Conservation (phyloP, 2,329 filamentous ascomycete genomes). For the Fusarium nelsonii region DNA sequence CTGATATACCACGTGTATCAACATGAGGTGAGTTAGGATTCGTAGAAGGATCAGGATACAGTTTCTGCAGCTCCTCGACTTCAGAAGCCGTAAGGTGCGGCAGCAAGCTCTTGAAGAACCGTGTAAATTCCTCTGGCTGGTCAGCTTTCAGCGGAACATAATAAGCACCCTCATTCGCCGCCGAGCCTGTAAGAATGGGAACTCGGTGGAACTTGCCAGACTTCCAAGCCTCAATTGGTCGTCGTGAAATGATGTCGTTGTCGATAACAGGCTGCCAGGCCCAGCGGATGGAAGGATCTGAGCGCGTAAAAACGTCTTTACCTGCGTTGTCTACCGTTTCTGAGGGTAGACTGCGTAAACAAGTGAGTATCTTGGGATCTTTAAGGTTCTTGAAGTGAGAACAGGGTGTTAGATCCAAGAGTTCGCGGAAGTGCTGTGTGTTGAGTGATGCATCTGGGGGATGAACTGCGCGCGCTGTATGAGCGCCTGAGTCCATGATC, state of each 20-base stretch:
- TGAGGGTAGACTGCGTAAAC: slow-evolving; percentile 43
- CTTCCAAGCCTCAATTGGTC: slow-evolving; percentile 50
- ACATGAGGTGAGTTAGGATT: slow-evolving; percentile 33
- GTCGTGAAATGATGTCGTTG: slow-evolving; percentile 48
- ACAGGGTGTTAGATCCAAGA: slow-evolving; percentile 50
- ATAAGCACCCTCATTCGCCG: slow-evolving; percentile 50
- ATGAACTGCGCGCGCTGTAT: slow-evolving; percentile 50
- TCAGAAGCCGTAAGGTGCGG: slow-evolving; percentile 41
- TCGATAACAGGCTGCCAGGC: slow-evolving; percentile 52
- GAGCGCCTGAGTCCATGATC: slow-evolving; percentile 51
- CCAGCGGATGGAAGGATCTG: slow-evolving; percentile 50
- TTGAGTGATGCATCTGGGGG: slow-evolving; percentile 46
- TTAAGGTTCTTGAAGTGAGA: slow-evolving; percentile 41
- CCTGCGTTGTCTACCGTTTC: slow-evolving; percentile 47
- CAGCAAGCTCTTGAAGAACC: slow-evolving; percentile 48
- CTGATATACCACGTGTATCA: slow-evolving; percentile 30
- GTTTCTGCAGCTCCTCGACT: slow-evolving; percentile 26
- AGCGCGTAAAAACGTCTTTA: slow-evolving; percentile 47
- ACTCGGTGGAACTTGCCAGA: slow-evolving; percentile 51
- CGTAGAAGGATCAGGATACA: slow-evolving; percentile 40
- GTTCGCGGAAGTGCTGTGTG: slow-evolving; percentile 48
- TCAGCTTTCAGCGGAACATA: slow-evolving; percentile 44
- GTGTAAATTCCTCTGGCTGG: slow-evolving; percentile 42
- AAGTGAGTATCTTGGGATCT: slow-evolving; percentile 46
- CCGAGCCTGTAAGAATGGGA: slow-evolving; percentile 49